Base-by-base conservation (phyloP, 768 basidiomycete genomes). In the Leucosporidium creatinivorum region DNA sequence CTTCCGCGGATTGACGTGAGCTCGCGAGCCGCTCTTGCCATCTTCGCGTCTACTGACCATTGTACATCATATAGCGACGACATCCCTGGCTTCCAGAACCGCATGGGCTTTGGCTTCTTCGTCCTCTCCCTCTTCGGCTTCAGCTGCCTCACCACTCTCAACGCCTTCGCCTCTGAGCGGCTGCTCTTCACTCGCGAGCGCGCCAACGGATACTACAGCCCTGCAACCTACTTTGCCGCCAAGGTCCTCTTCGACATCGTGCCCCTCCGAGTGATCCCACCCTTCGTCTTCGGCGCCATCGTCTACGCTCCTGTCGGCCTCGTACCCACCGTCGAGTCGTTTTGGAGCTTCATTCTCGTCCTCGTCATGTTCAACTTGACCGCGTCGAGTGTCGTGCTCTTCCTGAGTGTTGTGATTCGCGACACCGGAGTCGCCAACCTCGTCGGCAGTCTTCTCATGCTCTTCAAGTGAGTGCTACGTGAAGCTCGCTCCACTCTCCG, bases 311-410 rank as follows among this genome's bases (percentile, higher is more conserved):
- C 97, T 6, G 91, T 96, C 10, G 96, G 96, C 8, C 86, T 99
- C 57, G 96, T 98, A 15, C 89, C 92, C 3, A 87, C 86, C 19
- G 89, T 97, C 12, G 80, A 85, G 0, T 85, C 84, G 13, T 98
- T 97, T 82, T 98, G 96, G 96, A 97, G 96, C 81, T 98, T 99
- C 81, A 87, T 97, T 81, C 85, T 98, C 72, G 89, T 88, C 2
- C 83, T 99, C 49, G 92, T 99, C 15, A 80, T 99, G 49, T 98
- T 98, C 86, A 99, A 99, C 80, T 79, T 99, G 73, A 89, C 93
- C 1, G 93, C 96, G 2, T 92, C 93, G 33, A 90, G 88, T 75
- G 88, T 94, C 50, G 89, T 98, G 26, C 80, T 99, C 7, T 84
- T 92, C 79, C 81, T 99, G 47, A 93, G 91, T 28, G 90, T 98